Conservation (phyloP, 345 rosid species). For the Passiflora organensis region DNA sequence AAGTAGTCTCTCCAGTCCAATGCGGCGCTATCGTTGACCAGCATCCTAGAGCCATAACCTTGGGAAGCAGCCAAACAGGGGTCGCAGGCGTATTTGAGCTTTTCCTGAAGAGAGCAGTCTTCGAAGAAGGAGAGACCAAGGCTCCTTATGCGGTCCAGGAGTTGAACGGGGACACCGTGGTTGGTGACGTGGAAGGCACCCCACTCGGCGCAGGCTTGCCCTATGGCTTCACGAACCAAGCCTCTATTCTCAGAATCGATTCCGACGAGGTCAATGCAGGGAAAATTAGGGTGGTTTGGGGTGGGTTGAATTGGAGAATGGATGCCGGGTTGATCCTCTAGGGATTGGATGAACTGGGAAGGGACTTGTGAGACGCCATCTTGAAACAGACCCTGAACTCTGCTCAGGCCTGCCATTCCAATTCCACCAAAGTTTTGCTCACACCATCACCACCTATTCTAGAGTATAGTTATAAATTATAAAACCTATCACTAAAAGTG, state of each 20-base stretch:
- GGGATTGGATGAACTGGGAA: neutral
- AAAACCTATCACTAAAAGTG: too few relatives aligned
- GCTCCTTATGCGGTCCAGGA: constrained; percentile 42
- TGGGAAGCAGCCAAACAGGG: constrained; percentile 61
- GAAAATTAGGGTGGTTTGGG: constrained; percentile 15
- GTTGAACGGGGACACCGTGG: constrained; percentile 54
- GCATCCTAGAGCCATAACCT: constrained; percentile 84
- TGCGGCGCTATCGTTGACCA: constrained; percentile 35
- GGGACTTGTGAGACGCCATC: neutral
- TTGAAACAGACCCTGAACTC: neutral
- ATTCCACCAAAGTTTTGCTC: neutral
- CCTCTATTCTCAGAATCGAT: constrained; percentile 3
- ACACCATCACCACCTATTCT: too few relatives aligned
- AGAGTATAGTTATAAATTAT: too few relatives aligned
- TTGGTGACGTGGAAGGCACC: constrained; percentile 80
- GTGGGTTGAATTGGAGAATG: too few relatives aligned
- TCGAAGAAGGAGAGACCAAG: constrained; percentile 54
- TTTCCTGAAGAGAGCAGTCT: constrained; percentile 46
- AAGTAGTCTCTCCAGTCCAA: constrained; percentile 96
- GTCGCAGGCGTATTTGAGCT: constrained; percentile 69
- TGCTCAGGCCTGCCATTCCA: neutral
- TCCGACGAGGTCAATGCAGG: constrained; percentile 48
- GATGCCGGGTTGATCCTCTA: neutral
- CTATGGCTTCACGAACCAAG: constrained; percentile 33
- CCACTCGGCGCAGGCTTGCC: constrained; percentile 64